Evolutionary conservation across 2,329 filamentous ascomycete species (phyloP), one percentile per base, ranked within the genome.

Genomic region (Escovopsis sp.): DNA sequence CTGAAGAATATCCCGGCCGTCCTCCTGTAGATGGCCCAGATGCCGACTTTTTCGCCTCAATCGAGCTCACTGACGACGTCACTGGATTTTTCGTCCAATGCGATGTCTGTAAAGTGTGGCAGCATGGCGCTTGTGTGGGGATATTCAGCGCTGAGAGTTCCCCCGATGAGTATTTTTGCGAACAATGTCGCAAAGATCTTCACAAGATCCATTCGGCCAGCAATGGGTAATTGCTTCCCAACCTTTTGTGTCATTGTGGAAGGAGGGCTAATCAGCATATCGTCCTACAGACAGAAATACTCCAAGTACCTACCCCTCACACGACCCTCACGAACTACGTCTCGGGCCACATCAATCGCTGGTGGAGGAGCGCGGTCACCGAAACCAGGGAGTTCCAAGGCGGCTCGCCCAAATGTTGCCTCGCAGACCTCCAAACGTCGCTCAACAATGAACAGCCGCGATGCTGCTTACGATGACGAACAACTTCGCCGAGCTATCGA

Each of bases 1-100:
- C 83, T 53, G 86, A 93, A 56, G 91, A 98, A 45, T 96, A 96
- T 64, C 91, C 91, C 19, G 91, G 91, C 42, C 83, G 80, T 54
- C 75, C 82, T 45, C 74, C 75, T 44, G 72, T 75, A 53, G 73
- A 80, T 49, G 70, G 74, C 45, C 69, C 69, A 55, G 69, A 77
- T 54, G 60, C 69, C 48, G 69, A 78, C 53, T 63, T 72, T 59
- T 65, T 77, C 65, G 63, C 72, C 61, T 61, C 70, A 60, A 65
- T 78, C 65, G 66, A 79, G 49, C 70, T 85, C 48, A 77, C 80
- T 30, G 87, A 94, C 55, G 89, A 96, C 50, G 73, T 89, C 51
- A 91, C 89, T 37, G 89, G 88, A 41, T 82, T 96, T 63, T 98
- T 95, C 64, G 88, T 98, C 51, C 89, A 96, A 68, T 98, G 91